Evolutionary conservation across 257 asterid species (phyloP).

Genomic region (Nicotiana obtusifolia): DNA sequence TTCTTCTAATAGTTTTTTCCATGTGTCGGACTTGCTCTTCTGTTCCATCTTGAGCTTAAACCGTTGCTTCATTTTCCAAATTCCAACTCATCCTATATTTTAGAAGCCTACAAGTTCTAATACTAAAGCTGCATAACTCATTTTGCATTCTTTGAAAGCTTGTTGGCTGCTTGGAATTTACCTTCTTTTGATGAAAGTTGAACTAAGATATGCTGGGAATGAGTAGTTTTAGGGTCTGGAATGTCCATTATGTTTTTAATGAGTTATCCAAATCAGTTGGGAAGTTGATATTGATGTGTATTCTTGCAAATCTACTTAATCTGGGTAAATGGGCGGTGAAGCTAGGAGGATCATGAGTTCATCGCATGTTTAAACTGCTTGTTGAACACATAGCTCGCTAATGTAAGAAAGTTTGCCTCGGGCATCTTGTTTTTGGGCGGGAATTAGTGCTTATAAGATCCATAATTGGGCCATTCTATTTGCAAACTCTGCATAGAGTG

Average conservation of each 20-base stretch:
- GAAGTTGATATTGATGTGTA: not conserved
- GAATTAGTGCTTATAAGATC: not conserved
- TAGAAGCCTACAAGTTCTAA: not conserved
- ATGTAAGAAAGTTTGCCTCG: not conserved
- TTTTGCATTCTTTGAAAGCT: not conserved
- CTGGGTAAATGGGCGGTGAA: not conserved
- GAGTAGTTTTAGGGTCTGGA: conserved; percentile 1
- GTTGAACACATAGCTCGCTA: not conserved
- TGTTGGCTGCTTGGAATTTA: not conserved
- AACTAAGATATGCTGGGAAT: not conserved
- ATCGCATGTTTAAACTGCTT: not conserved
- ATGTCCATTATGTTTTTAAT: not conserved
- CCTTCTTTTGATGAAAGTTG: not conserved
- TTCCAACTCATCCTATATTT: not conserved
- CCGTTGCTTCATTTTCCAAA: not conserved
- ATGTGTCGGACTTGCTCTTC: not conserved
- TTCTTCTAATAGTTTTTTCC: not conserved
- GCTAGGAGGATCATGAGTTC: not conserved
- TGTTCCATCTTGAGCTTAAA: not conserved
- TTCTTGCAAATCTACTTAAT: not conserved
- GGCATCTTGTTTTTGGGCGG: not conserved
- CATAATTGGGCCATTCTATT: not conserved
- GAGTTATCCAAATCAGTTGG: not conserved
- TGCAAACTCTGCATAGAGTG: not conserved
- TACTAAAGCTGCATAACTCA: not conserved